These are phyloP conservation scores for Chaetoceros tenuissimus DNA, from an alignment of 108 stramenopile species.

Conservation along the genomic window DNA sequence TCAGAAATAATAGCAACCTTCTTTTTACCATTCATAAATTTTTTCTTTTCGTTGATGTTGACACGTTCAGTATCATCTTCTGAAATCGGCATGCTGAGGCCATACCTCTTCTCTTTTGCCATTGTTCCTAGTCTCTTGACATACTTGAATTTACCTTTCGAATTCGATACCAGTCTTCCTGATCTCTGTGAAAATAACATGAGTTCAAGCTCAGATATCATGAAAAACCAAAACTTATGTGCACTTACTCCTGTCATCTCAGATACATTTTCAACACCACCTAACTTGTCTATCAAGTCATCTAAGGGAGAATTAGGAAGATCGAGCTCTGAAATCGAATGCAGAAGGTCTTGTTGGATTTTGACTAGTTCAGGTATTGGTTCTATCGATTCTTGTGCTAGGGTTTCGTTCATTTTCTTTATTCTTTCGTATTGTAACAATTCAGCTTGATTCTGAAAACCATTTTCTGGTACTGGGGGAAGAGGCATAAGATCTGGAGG, in stretches of 20 bases:
- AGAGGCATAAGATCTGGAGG: constrained; percentile 28
- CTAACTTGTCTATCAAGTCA: constrained; percentile 57
- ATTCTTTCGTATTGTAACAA: constrained; percentile 23
- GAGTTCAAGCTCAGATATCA: too few species aligned
- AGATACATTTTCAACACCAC: constrained; percentile 51
- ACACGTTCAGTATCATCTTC: constrained; percentile 42
- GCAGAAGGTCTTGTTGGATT: constrained; percentile 17
- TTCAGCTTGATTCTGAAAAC: constrained; percentile 17
- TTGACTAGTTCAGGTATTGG: constrained; percentile 30
- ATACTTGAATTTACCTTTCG: constrained; percentile 25
- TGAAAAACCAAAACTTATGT: too few species aligned
- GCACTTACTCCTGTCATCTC: constrained; percentile 92
- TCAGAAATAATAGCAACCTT: constrained; percentile 77
- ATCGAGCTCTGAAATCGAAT: constrained; percentile 15
- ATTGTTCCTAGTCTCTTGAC: constrained; percentile 23
- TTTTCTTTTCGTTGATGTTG: constrained; percentile 55
- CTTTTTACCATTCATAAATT: constrained; percentile 69
- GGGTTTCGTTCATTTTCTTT: constrained; percentile 23
- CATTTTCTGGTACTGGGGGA: constrained; percentile 22
- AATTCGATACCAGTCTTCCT: constrained; percentile 41
- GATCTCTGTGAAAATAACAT: too few species aligned
- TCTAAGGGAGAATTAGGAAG: constrained; percentile 68
- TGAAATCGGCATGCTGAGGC: constrained; percentile 13
- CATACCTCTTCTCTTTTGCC: constrained; percentile 15
- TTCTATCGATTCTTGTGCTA: too few species aligned